A percentile compares a stretch with the other conserved stretches of the same genome.
These are phyloP conservation scores for Eimeria brunetti DNA, from an alignment of 169 alveolate genomes.

Conservation along the genomic window DNA sequence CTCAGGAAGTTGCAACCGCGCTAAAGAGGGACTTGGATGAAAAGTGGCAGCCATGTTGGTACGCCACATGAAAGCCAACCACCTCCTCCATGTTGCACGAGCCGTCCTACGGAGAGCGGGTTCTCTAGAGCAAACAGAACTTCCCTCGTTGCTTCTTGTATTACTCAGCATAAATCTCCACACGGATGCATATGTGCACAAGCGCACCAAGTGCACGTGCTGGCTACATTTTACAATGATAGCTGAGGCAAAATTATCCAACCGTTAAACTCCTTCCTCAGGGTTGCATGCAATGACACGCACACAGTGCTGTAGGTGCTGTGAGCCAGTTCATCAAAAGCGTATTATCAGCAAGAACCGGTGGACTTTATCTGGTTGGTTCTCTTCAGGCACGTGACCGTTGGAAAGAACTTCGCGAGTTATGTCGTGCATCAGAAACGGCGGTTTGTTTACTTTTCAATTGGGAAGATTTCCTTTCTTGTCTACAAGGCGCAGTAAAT, in stretches of 20 bases:
- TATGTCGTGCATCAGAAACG: slow-evolving; percentile 90
- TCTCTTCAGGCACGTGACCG: slow-evolving; percentile 87
- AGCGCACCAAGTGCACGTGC: neutral
- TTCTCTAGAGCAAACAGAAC: neutral
- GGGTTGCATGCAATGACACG: neutral
- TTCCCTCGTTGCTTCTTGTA: neutral
- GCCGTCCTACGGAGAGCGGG: no score
- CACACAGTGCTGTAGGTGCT: neutral
- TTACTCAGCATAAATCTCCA: neutral
- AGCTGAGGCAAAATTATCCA: neutral
- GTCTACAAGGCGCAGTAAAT: slow-evolving; percentile 84
- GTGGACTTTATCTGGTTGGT: neutral
- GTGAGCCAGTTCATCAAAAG: neutral
- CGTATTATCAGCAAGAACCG: neutral
- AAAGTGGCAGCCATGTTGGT: slow-evolving; percentile 91
- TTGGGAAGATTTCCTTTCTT: slow-evolving; percentile 88
- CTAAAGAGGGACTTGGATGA: slow-evolving; percentile 89
- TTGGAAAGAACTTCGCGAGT: slow-evolving; percentile 91
- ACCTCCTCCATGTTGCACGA: neutral
- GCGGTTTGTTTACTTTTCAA: slow-evolving; percentile 88
- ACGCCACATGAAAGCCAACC: slow-evolving; percentile 10
- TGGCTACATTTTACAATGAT: neutral
- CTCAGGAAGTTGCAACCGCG: slow-evolving; percentile 84
- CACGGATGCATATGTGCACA: neutral
- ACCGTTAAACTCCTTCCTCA: neutral